Percentiles rank a stretch among this genome's conserved stretches.
Conservation (phyloP, 73 alveolate genomes). For the Paraurostyla sp. region DNA sequence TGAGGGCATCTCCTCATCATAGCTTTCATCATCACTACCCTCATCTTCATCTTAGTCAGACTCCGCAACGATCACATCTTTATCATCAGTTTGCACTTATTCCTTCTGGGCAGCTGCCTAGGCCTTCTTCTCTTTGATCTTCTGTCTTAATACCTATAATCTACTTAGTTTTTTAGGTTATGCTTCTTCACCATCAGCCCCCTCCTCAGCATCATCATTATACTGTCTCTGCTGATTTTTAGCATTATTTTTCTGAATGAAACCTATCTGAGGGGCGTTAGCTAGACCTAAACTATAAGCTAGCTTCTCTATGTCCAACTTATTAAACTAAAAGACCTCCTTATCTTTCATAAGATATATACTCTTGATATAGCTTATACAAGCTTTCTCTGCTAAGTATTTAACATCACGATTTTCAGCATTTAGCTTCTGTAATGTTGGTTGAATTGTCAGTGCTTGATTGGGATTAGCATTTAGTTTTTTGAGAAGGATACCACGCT, state of each 20-base stretch:
- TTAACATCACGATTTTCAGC: slow-evolving; percentile 93
- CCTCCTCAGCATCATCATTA: slow-evolving; percentile 61
- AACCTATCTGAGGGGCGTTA: slow-evolving; percentile 88
- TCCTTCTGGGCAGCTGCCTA: slow-evolving; percentile 55
- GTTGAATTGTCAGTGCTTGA: slow-evolving; percentile 85
- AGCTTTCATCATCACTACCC: slow-evolving; percentile 39
- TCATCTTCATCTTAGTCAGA: slow-evolving; percentile 71
- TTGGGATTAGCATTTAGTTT: slow-evolving; percentile 89
- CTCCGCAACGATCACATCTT: slow-evolving; percentile 34
- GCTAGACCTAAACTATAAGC: slow-evolving; percentile 95
- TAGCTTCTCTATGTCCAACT: slow-evolving; percentile 81
- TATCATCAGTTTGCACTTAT: slow-evolving; percentile 49
- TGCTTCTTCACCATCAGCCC: slow-evolving; percentile 66
- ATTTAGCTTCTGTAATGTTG: slow-evolving; percentile 84
- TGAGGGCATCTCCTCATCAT: slow-evolving; percentile 15
- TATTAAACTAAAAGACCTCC: slow-evolving; percentile 85
- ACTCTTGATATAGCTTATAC: slow-evolving; percentile 91
- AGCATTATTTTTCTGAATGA: slow-evolving; percentile 45
- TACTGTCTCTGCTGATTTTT: not conserved
- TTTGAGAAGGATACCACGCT: slow-evolving; percentile 83
- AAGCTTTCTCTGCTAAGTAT: slow-evolving; percentile 96
- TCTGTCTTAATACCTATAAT: slow-evolving; percentile 73
- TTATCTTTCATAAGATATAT: slow-evolving; percentile 89
- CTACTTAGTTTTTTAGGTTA: slow-evolving; percentile 66
- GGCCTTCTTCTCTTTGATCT: slow-evolving; percentile 65